These are phyloP conservation scores for Boletus barrowsii DNA, from an alignment of 768 basidiomycete genomes.

Conservation along the genomic window DNA sequence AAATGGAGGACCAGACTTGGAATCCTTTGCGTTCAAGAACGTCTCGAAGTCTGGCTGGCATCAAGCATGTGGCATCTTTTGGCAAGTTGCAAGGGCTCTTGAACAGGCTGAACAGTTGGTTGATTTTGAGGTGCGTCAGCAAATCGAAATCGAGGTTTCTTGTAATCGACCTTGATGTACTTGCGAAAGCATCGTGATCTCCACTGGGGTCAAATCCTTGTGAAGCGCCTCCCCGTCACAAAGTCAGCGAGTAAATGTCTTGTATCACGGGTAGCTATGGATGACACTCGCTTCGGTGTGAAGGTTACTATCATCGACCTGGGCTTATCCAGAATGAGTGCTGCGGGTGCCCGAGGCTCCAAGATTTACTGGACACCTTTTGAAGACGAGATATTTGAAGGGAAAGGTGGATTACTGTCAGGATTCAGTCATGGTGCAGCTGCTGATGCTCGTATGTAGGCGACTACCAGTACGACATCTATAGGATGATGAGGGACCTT, in stretches of 20 bases:
- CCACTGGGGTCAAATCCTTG: slow-evolving; percentile 96
- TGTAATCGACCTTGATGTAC: not conserved
- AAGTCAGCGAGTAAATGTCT: slow-evolving; percentile 33
- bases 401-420: slow-evolving; percentile 60
- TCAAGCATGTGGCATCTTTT: slow-evolving; percentile 86
- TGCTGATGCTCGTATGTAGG: slow-evolving; percentile 41
- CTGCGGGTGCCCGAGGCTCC: slow-evolving; percentile 44
- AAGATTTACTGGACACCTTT: slow-evolving; percentile 72
- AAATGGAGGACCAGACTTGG: slow-evolving; percentile 89
- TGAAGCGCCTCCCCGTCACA: slow-evolving; percentile 50
- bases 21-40: slow-evolving; percentile 69
- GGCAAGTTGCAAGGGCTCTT: slow-evolving; percentile 81
- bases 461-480: slow-evolving; percentile 93
- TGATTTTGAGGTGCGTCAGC: slow-evolving; percentile 75
- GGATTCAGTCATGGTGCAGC: not conserved
- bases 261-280: slow-evolving; percentile 52
- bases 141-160: not conserved
- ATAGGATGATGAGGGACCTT: slow-evolving; percentile 77
- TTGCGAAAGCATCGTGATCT: slow-evolving; percentile 86
- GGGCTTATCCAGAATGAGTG: slow-evolving; percentile 84
- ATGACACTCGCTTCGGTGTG: slow-evolving; percentile 63
- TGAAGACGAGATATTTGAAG: slow-evolving; percentile 89
- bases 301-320: slow-evolving; percentile 89
- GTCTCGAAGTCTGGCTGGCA: slow-evolving; percentile 68
- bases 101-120: slow-evolving; percentile 76